Base-by-base conservation (phyloP, 1,284 basidiomycete species). In the Coniferiporia weirii region DNA sequence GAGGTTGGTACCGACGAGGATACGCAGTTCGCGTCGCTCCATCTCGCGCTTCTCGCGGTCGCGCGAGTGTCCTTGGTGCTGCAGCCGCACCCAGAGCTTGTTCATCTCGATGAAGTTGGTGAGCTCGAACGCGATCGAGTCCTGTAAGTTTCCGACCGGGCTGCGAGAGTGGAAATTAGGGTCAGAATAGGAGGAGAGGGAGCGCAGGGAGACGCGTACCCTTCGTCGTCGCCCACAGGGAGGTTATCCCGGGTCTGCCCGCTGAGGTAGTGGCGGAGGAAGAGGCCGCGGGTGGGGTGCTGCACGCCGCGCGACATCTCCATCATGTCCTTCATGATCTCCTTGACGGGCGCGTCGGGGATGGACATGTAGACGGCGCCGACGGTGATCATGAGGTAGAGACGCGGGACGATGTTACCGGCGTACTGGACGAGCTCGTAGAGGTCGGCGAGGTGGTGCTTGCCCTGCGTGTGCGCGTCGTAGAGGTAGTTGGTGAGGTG, bases 261-360 rank as follows among this genome's bases (percentile, higher is more conserved):
- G n/a, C n/a, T n/a, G n/a, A n/a, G n/a, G n/a, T 98, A 98, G 71
- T 98, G 95, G 15, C 95, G 81, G 43, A 98, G 76, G 74, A 98
- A 98, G 43, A 98, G 75, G 34, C 95, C 95, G 54, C 95, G 80
- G 47, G 93, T 94, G 15, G 95, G 95, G 71, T 97, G 93, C 65
- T 98, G 80, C 4, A 97, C 93, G 61, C 95, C 95, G 40, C 94
- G 80, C 34, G 93, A 93, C 95, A 98, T 98, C 72, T 98, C 95
- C 86, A 98, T 90, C 94, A 98, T 96, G 74, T 98, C 95, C 80
- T 96, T 97, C 95, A 97, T 98, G 65, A 98, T 93, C 76, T 98
- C 94, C 78, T 94, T 95, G 60, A 97, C 87, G 5, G 95, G 95
- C 7, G 95, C 94, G 59, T 96, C 95, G 1, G 93, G 85, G 48